Base-by-base conservation (phyloP, 345 rosid species). In the Ceriops tagal region DNA sequence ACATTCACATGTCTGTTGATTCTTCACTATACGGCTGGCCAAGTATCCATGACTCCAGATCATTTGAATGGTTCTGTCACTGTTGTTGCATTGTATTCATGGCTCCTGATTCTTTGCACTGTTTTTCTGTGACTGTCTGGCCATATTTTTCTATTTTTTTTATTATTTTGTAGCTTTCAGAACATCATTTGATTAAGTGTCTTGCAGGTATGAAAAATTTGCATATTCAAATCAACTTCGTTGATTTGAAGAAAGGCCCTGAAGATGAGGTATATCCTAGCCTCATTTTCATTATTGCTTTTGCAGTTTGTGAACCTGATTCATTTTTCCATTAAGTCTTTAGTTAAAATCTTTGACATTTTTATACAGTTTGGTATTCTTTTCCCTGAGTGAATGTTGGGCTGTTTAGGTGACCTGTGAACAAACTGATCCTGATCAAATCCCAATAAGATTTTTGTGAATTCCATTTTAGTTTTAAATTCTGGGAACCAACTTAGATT, bases 261-360 rank as follows among this genome's bases (percentile, higher is more conserved):
- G 85, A 83, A 16, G 97, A 92, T 77, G 90, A 92, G 96, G 97
- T 92, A 85, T 61, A 5, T 77, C 9, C 53, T 1, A 59, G 55
- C 53, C 8, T 51, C 31, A 27, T 24, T 22, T 71, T 10, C 26
- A 16, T 60, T 31, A 30, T 16, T 34, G 58, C 21, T 43, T 24
- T 58, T 27, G 68, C 13, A 20, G 37, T 64, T 61, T 22, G 32
- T 63, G 26, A 49, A 64, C 27, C 61, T n/a, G 39, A 27, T 22
- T 22, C 59, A 49, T 59, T 15, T 57, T 49, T 32, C 10, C 16
- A 16, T 21, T 22, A 21, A 26, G 5, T 24, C 1, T 37, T 53
- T 71, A 51, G 27, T 35, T 35, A 8, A 6, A 13, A 53, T 27
- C 4, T 24, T 34, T 27, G 8, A 9, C 11, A 11, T n/a, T 19